A percentile compares a stretch with the other conserved stretches of the same genome.
Conservation (phyloP, 1,284 basidiomycete species). For the Tilletia horrida region DNA sequence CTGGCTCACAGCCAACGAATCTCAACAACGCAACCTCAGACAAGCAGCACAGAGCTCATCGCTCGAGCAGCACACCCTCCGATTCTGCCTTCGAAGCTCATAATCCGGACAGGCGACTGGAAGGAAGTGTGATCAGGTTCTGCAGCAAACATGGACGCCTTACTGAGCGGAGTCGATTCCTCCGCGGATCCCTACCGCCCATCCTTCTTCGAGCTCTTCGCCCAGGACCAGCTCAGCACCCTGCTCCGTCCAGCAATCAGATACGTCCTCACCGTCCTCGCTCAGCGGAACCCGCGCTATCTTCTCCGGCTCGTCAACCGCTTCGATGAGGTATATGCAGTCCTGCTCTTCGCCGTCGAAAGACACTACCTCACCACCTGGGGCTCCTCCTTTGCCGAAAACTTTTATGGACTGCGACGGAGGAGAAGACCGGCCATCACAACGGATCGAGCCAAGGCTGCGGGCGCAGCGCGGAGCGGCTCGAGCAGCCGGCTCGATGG, state of each 20-base stretch:
- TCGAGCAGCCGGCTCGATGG: slow-evolving; percentile 1
- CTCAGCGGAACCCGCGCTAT: slow-evolving; percentile 90
- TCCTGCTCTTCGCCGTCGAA: slow-evolving; percentile 84
- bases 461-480: background rate
- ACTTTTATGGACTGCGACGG: slow-evolving; percentile 85
- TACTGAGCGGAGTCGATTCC: slow-evolving; percentile 10
- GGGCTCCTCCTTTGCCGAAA: slow-evolving; percentile 83
- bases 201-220: slow-evolving; percentile 89
- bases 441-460: slow-evolving; percentile 22
- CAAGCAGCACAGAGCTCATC: too few species aligned
- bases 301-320: slow-evolving; percentile 84
- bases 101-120: too few species aligned
- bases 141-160: background rate
- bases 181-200: slow-evolving; percentile 63
- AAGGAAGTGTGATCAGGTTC: too few species aligned
- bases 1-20: background rate
- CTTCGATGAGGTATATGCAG: slow-evolving; percentile 92
- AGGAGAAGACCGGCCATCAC: slow-evolving; percentile 64
- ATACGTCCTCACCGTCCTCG: slow-evolving; percentile 87
- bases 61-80: too few species aligned
- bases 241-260: slow-evolving; percentile 90
- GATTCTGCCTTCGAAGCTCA: too few species aligned
- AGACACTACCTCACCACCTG: slow-evolving; percentile 80
- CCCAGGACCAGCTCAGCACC: slow-evolving; percentile 88
- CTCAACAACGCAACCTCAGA: background rate